phyloP scores from a whole-genome alignment of 2,329 filamentous ascomycete genomes.

The Aureobasidium uvarum region DNA sequence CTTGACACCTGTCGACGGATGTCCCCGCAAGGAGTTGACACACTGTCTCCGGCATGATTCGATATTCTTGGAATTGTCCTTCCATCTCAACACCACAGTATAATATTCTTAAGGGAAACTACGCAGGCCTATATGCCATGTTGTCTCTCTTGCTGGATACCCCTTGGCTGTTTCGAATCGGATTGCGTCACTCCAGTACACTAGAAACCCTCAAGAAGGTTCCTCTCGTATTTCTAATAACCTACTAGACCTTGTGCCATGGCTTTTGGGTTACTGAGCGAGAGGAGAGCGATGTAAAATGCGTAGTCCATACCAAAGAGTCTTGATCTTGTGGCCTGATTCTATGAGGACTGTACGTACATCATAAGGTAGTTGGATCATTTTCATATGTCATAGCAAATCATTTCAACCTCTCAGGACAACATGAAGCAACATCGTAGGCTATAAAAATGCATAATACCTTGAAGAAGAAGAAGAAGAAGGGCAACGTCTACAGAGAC shows the following conservation, averaged over 20 bases:
- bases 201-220: too few relatives aligned
- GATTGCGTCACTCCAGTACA: too few relatives aligned
- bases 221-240: slow-evolving; percentile 18
- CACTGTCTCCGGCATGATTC: not conserved
- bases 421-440: not conserved
- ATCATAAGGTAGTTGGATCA: not conserved
- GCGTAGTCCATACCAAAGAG: slow-evolving; percentile 15
- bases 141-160: not conserved
- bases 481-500: too few relatives aligned
- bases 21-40: not conserved
- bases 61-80: too few relatives aligned
- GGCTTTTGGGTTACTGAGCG: slow-evolving; percentile 23
- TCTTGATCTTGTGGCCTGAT: slow-evolving; percentile 4
- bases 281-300: slow-evolving; percentile 20
- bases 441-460: not conserved
- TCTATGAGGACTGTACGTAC: slow-evolving; percentile 10
- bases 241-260: slow-evolving; percentile 10
- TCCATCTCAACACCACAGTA: not conserved
- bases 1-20: not conserved
- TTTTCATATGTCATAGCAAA: not conserved
- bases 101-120: not conserved
- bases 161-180: not conserved
- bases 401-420: not conserved
- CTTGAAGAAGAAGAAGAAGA: too few relatives aligned
- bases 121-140: not conserved